A percentile compares a stretch with the other conserved stretches of the same genome.
phyloP scores from a whole-genome alignment of 345 rosid species.

The Murraya koenigii region DNA sequence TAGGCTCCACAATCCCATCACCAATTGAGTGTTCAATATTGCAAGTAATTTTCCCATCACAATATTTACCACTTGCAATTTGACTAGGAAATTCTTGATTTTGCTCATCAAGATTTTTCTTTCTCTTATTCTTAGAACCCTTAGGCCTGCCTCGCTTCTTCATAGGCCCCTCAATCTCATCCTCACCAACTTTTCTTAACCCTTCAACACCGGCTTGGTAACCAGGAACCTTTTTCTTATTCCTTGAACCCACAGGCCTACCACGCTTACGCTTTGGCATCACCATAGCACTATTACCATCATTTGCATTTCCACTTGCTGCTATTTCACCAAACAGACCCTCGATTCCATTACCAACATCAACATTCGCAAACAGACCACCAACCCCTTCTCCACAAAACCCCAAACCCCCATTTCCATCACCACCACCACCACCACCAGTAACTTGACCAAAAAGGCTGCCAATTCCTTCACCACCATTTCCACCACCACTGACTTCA shows the following conservation, averaged over 20 bases:
- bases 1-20: not conserved
- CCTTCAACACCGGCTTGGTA: not conserved
- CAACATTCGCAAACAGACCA: not conserved
- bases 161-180: not conserved
- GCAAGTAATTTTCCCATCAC: not conserved
- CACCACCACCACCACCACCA: constrained; percentile 11
- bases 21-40: not conserved
- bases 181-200: not conserved
- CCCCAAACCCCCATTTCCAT: constrained; percentile 9
- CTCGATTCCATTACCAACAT: constrained; percentile 15
- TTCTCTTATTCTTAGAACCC: constrained; percentile 7
- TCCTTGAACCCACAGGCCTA: constrained; percentile 28
- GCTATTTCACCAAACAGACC: constrained; percentile 27
- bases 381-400: constrained; percentile 16
- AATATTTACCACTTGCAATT: not conserved
- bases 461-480: constrained; percentile 12
- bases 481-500: constrained; percentile 14
- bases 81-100: constrained; percentile 8
- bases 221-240: constrained; percentile 9
- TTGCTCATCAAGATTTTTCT: constrained; percentile 1
- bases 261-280: constrained; percentile 20
- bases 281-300: not conserved
- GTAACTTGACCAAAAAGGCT: constrained; percentile 2
- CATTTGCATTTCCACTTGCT: constrained; percentile 10
- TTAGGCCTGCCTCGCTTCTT: constrained; percentile 19